Percentiles rank a stretch among this genome's conserved stretches.
Evolutionary conservation across 345 rosid species (phyloP).

Genomic region (Dovyalis caffra): DNA sequence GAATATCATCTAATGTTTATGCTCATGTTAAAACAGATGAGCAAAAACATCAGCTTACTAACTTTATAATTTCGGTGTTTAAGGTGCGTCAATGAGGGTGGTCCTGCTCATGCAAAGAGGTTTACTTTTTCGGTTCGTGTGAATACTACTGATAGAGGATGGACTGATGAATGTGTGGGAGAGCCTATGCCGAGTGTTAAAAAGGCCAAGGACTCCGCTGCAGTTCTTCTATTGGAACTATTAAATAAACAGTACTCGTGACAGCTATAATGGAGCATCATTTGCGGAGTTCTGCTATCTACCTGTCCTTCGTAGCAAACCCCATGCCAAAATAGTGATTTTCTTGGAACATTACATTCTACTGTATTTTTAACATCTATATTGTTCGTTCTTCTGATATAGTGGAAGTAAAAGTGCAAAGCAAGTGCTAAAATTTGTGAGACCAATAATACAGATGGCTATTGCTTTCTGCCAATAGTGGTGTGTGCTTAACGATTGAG

Average conservation of each 20-base stretch:
- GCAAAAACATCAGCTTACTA: not conserved
- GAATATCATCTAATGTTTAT: not conserved
- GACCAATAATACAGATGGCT: too few relatives aligned
- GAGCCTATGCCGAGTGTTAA: constrained; percentile 99
- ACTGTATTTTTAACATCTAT: too few relatives aligned
- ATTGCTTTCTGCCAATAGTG: too few relatives aligned
- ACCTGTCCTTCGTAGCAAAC: constrained; percentile 2
- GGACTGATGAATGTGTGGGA: constrained; percentile 94
- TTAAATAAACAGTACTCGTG: constrained; percentile 53
- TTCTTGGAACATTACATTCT: not conserved
- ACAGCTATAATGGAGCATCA: not conserved
- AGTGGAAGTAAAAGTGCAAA: too few relatives aligned
- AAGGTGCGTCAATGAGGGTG: constrained; percentile 93
- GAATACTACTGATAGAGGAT: constrained; percentile 74
- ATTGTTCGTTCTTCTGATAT: too few relatives aligned
- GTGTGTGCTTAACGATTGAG: too few relatives aligned
- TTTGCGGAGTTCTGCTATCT: not conserved
- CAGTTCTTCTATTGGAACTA: constrained; percentile 73
- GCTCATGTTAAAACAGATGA: not conserved
- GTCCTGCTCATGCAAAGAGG: constrained; percentile 96
- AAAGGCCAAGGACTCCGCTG: constrained; percentile 98
- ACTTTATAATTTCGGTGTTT: constrained; percentile 4
- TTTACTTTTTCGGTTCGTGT: constrained; percentile 84
- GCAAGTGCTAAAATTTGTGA: too few relatives aligned
- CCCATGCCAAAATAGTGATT: not conserved